Percentiles rank a stretch among this genome's conserved stretches.
phyloP scores from a whole-genome alignment of 768 basidiomycete species.

The Cantharellus cinnabarinus region DNA sequence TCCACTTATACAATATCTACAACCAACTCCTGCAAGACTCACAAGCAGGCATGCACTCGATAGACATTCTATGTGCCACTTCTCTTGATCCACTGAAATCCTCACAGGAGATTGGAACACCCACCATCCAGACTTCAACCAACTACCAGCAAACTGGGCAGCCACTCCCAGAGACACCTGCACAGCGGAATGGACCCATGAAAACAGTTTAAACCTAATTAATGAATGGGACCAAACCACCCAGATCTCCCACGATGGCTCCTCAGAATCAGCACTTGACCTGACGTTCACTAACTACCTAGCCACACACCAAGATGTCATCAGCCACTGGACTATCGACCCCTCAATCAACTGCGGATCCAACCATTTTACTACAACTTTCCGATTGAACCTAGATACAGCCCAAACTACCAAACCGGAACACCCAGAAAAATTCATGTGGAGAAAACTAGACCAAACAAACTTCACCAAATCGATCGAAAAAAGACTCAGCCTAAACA shows the following conservation, averaged over 20 bases:
- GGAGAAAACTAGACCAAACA: not conserved
- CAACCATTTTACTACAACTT: constrained; percentile 4
- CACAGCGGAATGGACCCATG: not conserved
- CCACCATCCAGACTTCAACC: constrained; percentile 8
- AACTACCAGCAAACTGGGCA: not conserved
- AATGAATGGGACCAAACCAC: not conserved
- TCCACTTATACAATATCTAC: constrained; percentile 13
- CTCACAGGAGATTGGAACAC: constrained; percentile 15
- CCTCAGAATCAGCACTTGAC: not conserved
- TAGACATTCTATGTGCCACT: not conserved
- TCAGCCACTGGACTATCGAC: constrained; percentile 1
- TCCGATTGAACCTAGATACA: not conserved
- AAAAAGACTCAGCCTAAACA: not conserved
- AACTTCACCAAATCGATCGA: not conserved
- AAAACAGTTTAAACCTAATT: not conserved
- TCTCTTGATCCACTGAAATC: not conserved
- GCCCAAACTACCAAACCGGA: not conserved
- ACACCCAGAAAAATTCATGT: not conserved
- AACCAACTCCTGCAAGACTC: constrained; percentile 8
- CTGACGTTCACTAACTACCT: not conserved
- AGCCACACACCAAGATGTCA: not conserved
- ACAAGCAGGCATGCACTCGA: not conserved
- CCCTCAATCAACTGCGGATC: not conserved
- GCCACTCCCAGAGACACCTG: not conserved
- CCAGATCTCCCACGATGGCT: not conserved